Conservation (phyloP, 1,284 basidiomycete species). For the Papiliotrema flavescens region DNA sequence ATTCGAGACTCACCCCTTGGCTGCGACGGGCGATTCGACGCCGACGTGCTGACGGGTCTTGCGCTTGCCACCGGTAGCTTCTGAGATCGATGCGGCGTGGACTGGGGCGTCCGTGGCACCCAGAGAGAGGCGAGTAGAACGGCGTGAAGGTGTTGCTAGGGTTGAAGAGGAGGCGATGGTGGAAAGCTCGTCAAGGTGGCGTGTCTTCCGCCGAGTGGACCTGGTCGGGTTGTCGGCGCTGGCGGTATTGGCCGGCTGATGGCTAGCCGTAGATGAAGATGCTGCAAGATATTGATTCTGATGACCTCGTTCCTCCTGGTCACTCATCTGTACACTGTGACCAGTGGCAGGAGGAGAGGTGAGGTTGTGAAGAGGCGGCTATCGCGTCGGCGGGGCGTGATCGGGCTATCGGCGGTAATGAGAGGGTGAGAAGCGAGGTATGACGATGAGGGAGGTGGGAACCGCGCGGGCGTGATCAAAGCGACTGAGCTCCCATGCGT, state of each 20-base stretch:
- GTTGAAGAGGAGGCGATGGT: too few relatives aligned
- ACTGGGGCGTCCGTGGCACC: too few relatives aligned
- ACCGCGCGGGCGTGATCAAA: too few relatives aligned
- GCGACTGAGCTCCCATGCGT: too few relatives aligned
- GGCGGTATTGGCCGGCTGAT: not conserved
- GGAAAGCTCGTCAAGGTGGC: not conserved
- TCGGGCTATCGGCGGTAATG: too few relatives aligned
- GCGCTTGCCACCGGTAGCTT: constrained; percentile 1
- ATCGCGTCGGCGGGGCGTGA: too few relatives aligned
- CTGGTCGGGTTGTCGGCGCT: not conserved
- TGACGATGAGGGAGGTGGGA: too few relatives aligned
- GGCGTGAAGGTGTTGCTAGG: too few relatives aligned
- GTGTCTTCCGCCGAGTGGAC: not conserved
- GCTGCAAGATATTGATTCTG: not conserved
- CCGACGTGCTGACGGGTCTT: not conserved
- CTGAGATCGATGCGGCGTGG: too few relatives aligned
- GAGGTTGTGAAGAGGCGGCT: not conserved
- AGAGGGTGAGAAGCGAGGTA: too few relatives aligned
- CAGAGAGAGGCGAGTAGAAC: too few relatives aligned
- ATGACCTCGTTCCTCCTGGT: not conserved
- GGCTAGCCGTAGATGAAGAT: not conserved
- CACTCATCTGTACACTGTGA: constrained; percentile 1
- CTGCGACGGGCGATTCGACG: not conserved
- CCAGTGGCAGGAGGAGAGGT: not conserved
- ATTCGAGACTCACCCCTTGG: not conserved